Base-by-base conservation (phyloP, 257 asterid species). In the Fraxinus quadrangulata region DNA sequence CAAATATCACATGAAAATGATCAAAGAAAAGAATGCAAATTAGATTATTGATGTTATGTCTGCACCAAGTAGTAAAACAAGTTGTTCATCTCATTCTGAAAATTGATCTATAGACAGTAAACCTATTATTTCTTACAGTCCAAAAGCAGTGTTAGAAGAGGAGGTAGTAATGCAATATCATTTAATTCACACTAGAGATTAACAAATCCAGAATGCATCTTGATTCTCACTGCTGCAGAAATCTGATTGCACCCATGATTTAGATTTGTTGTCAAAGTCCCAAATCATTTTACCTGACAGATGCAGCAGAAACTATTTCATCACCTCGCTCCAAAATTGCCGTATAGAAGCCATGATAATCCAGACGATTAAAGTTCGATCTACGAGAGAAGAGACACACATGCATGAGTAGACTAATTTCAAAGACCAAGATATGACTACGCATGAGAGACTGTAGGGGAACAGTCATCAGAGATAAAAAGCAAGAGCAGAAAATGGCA, bases 301-400 rank as follows among this genome's bases (percentile, higher is more conserved):
- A 93, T 40, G 99, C 98, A 28, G 92, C 96, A 86, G 96, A 85
- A 69, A 96, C 84, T 78, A 94, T 84, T 79, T 96, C 99, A 85
- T 96, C 99, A 0, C 97, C 96, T 70, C 93, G 86, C 81, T 96
- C 99, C 92, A 96, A 79, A 84, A 96, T 81, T 83, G 87, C 94
- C 2, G 96, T 90, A 81, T 92, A 94, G 85, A 96, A 96, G 73
- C 97, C 91, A 72, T 80, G 69, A 81, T 77, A 96, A 85, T 94
- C 88, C 88, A 96, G 83, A 71, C 99, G 92, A 61, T 84, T 94
- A 78, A 90, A 96, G 80, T 95, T 93, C 74, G 99, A 88, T 78
- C 99, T 95, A 85, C 81, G 82, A 76, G 75, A 74, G 71, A n/a
- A 73, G 73, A 77, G 74, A 79, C 45, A 56, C 39, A 75, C 30